A percentile compares a stretch with the other conserved stretches of the same genome.
These are phyloP conservation scores for Curvularia sp. DNA, from an alignment of 2,329 filamentous ascomycete species.

Conservation along the genomic window DNA sequence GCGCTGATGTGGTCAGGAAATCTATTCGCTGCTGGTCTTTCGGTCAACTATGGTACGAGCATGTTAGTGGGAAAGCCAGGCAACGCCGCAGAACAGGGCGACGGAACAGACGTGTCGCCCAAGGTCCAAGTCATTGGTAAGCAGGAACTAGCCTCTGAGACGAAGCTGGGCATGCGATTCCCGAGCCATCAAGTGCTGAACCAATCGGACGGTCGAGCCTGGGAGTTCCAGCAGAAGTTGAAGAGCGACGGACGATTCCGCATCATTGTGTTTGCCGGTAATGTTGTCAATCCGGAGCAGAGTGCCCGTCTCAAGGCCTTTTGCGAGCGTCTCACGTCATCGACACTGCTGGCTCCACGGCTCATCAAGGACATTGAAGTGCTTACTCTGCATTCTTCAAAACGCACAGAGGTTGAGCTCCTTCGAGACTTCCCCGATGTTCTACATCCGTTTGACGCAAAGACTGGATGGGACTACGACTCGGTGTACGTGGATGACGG, in stretches of 20 bases:
- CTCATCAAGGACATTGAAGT: constrained; percentile 64
- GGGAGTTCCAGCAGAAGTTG: constrained; percentile 65
- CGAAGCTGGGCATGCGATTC: constrained; percentile 64
- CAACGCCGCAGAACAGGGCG: constrained; percentile 53
- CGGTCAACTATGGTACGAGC: constrained; percentile 65
- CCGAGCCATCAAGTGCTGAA: constrained; percentile 66
- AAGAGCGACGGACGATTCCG: constrained; percentile 65
- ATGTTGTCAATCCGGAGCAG: constrained; percentile 57
- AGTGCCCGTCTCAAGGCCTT: constrained; percentile 57
- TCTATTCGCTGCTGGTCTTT: constrained; percentile 64
- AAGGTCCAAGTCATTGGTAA: constrained; percentile 42
- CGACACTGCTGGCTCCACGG: constrained; percentile 54
- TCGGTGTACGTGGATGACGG: constrained; percentile 57
- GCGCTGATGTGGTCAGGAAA: constrained; percentile 51
- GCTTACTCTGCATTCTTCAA: constrained; percentile 65
- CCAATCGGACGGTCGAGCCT: constrained; percentile 63
- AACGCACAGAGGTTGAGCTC: constrained; percentile 55
- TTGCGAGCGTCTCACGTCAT: constrained; percentile 53
- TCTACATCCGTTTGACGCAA: constrained; percentile 54
- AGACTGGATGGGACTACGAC: constrained; percentile 51
- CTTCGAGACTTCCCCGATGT: constrained; percentile 53
- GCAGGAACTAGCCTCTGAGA: constrained; percentile 55
- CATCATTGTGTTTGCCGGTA: constrained; percentile 67
- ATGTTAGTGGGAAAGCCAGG: constrained; percentile 62
- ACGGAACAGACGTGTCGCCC: constrained; percentile 55